Evolutionary conservation across 192 early-diverging fungal genomes (phyloP), one percentile per base, ranked within the genome.

Genomic region (Backusella macrospora): DNA sequence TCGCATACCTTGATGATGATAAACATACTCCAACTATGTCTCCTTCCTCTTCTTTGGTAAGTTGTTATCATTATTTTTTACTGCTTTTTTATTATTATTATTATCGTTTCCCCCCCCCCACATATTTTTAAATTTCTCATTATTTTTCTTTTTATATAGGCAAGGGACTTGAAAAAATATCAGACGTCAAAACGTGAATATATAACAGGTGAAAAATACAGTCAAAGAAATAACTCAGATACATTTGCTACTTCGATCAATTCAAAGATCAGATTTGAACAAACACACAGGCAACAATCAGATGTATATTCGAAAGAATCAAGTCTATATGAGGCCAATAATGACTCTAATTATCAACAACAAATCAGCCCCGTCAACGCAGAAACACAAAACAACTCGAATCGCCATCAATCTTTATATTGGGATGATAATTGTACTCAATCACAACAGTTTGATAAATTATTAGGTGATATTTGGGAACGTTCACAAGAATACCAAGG

Each of bases 391-490:
- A 59, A 18, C 9, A 59, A 59, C 13, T 14, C 6, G 26, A 43
- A 4, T 43, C 6, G 10, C 0, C 6, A 59, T 18, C 2, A 18
- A 26, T 59, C 52, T 2, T 13, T 59, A 9, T 66, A 66, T 43
- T 66, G 65, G 65, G 65, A 66, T 23, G 65, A 21, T 52, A 21
- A 52, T 4, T 15, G 38, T 13, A 66, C 65, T 12, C 65, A 66
- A 66, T 66, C 65, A 42, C 65, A 66, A 21, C 65, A 66, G 12
- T 66, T 66, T 66, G 65, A 66, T 43, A 23, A 68, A 15, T 43
- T 68, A 8, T 44, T 68, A 12, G 67, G 45, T 47, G 67, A 68
- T 29, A 68, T 68, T 15, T 68, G 42, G 44, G 67, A 68, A 14
- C n/a, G 44, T 13, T 47, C 42, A 29, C 42, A 68, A 23, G 67